Conservation (phyloP, 306 rosid species). For the Betula pendula region DNA sequence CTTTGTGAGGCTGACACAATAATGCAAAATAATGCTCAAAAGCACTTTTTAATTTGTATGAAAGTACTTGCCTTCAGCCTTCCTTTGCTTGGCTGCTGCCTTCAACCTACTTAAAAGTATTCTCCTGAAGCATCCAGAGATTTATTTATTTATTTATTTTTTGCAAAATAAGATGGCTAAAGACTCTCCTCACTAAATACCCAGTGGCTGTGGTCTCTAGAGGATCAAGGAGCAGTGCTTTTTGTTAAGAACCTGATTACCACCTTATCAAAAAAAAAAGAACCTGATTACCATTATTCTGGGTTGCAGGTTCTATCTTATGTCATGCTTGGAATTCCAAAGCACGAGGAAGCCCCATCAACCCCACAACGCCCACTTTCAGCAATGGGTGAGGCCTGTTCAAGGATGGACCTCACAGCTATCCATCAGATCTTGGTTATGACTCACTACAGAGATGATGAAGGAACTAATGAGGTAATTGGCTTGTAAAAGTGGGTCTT, state of each 20-base stretch:
- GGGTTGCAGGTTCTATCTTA: slow-evolving; percentile 74
- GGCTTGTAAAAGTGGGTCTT: slow-evolving; percentile 12
- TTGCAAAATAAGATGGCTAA: neutral
- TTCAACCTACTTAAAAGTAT: neutral
- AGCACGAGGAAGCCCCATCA: slow-evolving; percentile 80
- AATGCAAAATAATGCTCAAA: neutral
- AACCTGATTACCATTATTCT: slow-evolving; percentile 19
- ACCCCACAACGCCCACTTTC: slow-evolving; percentile 94
- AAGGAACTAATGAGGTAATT: slow-evolving; percentile 92
- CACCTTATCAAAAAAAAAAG: too few species aligned
- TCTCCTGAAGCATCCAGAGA: neutral
- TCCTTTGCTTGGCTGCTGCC: slow-evolving; percentile 9
- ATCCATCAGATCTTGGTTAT: slow-evolving; percentile 90
- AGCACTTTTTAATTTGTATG: neutral
- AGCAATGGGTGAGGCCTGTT: slow-evolving; percentile 98
- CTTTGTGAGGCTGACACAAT: neutral
- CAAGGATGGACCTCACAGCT: slow-evolving; percentile 99
- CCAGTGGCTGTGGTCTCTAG: neutral
- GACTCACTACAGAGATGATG: slow-evolving; percentile 89
- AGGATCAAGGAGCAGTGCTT: slow-evolving; percentile 19
- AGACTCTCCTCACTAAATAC: neutral
- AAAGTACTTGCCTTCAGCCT: neutral
- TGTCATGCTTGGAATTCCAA: slow-evolving; percentile 84
- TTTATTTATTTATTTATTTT: neutral
- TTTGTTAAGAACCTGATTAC: slow-evolving; percentile 14